These are phyloP conservation scores for Primulina tabacum DNA, from an alignment of 257 asterid genomes.

Conservation along the genomic window DNA sequence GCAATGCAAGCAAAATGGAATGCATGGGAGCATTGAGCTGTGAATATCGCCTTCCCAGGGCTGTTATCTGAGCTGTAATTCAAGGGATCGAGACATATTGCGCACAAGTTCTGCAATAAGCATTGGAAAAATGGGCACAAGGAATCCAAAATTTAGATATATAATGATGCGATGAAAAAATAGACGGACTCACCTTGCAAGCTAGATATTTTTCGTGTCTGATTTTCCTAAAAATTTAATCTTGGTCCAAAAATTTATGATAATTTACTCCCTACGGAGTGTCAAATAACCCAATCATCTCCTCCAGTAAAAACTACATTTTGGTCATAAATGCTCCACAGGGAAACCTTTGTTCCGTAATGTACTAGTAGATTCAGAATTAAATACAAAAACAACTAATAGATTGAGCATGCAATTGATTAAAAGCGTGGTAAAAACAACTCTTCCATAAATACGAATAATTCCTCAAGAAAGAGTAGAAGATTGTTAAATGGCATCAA, in stretches of 20 bases:
- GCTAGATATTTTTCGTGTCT: background rate
- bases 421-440: background rate
- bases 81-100: constrained; percentile 79
- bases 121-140: constrained; percentile 18
- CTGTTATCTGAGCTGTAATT: constrained; percentile 62
- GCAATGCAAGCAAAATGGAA: constrained; percentile 92
- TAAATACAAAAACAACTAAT: background rate
- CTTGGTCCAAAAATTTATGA: background rate
- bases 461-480: background rate
- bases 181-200: background rate
- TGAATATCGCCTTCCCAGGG: constrained; percentile 84
- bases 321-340: background rate
- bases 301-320: too few species aligned
- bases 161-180: background rate
- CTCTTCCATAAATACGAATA: background rate
- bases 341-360: background rate
- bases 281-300: background rate
- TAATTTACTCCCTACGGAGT: background rate
- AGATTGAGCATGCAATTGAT: background rate
- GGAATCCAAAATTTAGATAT: background rate
- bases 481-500: background rate
- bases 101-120: constrained; percentile 59
- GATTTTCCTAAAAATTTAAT: background rate
- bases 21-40: constrained; percentile 88
- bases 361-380: background rate